A percentile compares a stretch with the other conserved stretches of the same genome.
phyloP scores from a whole-genome alignment of 2,329 filamentous ascomycete species.

The Epicoccum sorghinum region DNA sequence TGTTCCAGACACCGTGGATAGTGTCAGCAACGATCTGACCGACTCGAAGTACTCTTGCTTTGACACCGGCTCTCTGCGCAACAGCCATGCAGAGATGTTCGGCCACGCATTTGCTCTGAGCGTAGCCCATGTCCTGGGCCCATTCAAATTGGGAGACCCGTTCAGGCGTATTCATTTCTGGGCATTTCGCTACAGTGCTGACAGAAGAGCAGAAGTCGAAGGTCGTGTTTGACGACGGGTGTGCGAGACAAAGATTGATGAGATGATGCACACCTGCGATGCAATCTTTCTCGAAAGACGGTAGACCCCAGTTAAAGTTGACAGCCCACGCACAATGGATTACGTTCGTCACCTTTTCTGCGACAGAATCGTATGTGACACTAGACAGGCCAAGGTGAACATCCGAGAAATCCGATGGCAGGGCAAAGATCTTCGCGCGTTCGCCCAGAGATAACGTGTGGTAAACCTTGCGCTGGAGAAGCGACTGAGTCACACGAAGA shows the following conservation, averaged over 20 bases:
- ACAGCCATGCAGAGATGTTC: slow-evolving; percentile 50
- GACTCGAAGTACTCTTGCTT: slow-evolving; percentile 37
- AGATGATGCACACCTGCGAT: slow-evolving; percentile 56
- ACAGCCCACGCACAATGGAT: slow-evolving; percentile 63
- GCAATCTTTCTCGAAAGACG: slow-evolving; percentile 56
- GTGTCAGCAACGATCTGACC: slow-evolving; percentile 59
- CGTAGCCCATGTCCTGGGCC: slow-evolving; percentile 60
- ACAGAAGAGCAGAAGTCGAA: slow-evolving; percentile 57
- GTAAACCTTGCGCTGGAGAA: slow-evolving; percentile 47
- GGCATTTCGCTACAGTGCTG: slow-evolving; percentile 50
- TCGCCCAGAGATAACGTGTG: slow-evolving; percentile 30
- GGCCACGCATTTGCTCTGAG: slow-evolving; percentile 56
- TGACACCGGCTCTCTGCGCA: slow-evolving; percentile 24
- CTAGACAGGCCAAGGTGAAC: slow-evolving; percentile 49
- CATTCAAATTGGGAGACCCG: slow-evolving; percentile 43
- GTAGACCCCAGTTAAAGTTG: slow-evolving; percentile 61
- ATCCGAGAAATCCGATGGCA: slow-evolving; percentile 50
- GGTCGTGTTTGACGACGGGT: slow-evolving; percentile 44
- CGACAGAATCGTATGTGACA: slow-evolving; percentile 20
- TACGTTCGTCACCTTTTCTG: slow-evolving; percentile 46
- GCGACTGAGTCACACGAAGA: slow-evolving; percentile 45
- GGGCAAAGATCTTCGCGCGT: slow-evolving; percentile 40
- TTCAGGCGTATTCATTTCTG: slow-evolving; percentile 24
- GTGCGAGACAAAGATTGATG: slow-evolving; percentile 46
- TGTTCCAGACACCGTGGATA: slow-evolving; percentile 55